Conservation (phyloP, 2,329 filamentous ascomycete genomes). For the Clonostachys byssicola region DNA sequence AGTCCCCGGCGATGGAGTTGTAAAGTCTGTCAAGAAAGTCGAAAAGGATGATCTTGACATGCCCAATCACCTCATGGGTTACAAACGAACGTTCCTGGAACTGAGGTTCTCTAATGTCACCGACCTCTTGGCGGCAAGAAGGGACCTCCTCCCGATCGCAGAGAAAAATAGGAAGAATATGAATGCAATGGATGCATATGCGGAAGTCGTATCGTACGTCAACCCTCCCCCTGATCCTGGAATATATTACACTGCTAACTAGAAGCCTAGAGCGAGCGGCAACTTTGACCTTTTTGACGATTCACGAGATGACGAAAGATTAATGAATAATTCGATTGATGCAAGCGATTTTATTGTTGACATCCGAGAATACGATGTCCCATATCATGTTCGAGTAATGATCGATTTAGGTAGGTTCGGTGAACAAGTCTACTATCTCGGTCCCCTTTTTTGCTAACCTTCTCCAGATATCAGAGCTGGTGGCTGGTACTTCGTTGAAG, state of each 20-base stretch:
- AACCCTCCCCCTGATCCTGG: neutral
- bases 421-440: neutral
- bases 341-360: slow-evolving; percentile 97
- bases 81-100: slow-evolving; percentile 83
- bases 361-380: slow-evolving; percentile 98
- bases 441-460: slow-evolving; percentile 11
- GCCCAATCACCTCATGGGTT: slow-evolving; percentile 93
- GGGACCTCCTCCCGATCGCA: slow-evolving; percentile 81
- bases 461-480: slow-evolving; percentile 81
- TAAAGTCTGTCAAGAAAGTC: slow-evolving; percentile 72
- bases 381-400: slow-evolving; percentile 97
- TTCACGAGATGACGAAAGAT: slow-evolving; percentile 73
- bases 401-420: slow-evolving; percentile 73
- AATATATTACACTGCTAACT: neutral
- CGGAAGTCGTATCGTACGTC: slow-evolving; percentile 83
- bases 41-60: slow-evolving; percentile 92
- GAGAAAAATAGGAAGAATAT: slow-evolving; percentile 96
- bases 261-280: slow-evolving; percentile 57
- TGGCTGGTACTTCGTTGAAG: slow-evolving; percentile 95
- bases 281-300: slow-evolving; percentile 96
- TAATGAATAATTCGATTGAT: slow-evolving; percentile 73
- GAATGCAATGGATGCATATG: slow-evolving; percentile 97
- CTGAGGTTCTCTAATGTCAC: slow-evolving; percentile 83
- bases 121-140: slow-evolving; percentile 80
- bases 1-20: slow-evolving; percentile 71